Evolutionary conservation across 2,329 filamentous ascomycete species (phyloP), one percentile per base, ranked within the genome.

Genomic region (Daldinia sp.): DNA sequence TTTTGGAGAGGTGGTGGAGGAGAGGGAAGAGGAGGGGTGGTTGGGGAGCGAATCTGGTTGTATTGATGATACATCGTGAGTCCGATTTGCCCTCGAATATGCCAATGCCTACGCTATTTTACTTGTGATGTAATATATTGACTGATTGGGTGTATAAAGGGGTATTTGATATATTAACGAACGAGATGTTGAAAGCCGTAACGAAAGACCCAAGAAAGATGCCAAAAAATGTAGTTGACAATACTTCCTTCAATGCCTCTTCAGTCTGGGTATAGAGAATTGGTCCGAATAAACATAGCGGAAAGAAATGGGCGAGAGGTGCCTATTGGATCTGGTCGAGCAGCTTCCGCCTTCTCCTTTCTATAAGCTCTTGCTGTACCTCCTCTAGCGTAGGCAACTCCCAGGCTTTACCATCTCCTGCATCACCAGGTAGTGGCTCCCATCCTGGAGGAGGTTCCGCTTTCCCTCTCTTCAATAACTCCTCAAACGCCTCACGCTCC

Each of bases 321-420:
- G 15, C 35, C 60, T 74, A 77, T 67, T 78, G 71, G 37, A 97
- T 85, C 82, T 96, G 95, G 75, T 98, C 93, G 73, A 99, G 82
- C 69, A 99, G 82, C 79, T 91, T 93, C 80, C 90, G 88, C 79
- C 93, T 89, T 81, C 94, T 88, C 81, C 95, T 87, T 73, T 98
- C 94, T 61, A 99, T 87, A 74, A 99, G 82, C 81, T 98, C 96
- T 77, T 94, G 89, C 81, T 98, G 93, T n/a, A 98, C 95, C 79
- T 98, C 93, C 20, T 97, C 93, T 63, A 93, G 81, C 4, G 92
- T 94, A 7, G 96, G 96, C 75, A 98, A 80, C 70, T 88, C 88
- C 95, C 95, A 98, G 53, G 85, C 87, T 41, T 90, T 84, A 0
- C 95, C 95, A 78, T 97, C 94, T 1, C 94, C 94, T 2, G 85